Base-by-base conservation (phyloP, 2,329 filamentous ascomycete species). In the Fusarium newnesense region DNA sequence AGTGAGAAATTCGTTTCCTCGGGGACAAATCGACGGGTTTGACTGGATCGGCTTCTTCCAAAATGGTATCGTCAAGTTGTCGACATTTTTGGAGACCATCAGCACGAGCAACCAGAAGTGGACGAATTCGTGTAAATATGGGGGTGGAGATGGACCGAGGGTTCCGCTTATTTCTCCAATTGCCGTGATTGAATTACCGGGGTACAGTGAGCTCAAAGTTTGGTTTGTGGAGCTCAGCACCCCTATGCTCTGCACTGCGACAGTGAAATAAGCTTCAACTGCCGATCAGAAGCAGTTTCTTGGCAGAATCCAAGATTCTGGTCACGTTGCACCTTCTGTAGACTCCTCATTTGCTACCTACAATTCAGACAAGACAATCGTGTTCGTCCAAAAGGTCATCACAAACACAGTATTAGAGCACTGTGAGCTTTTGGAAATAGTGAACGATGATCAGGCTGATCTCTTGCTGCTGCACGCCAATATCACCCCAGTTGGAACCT, bases 171-270 rank as follows among this genome's bases (percentile, higher is more conserved):
- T 60, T 70, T 69, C 59, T 57, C 60, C 67, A 70, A 70, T 61
- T 70, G 68, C 67, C 67, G 68, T 60, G 54, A 66, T 70, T 70
- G 19, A 47, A 61, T 67, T 56, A 71, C 61, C 40, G 56, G 61
- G 68, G 67, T 70, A 54, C 12, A 40, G n/a, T 40, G 32, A 59
- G 24, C 42, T 24, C 42, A 59, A 59, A 36, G 56, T 59, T 59
- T 50, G 32, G 56, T 18, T 58, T 26, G 56, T 50, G 56, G 54
- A 36, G 42, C 30, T 34, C 24, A 12, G 36, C n/a, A 26, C 39
- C 12, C 26, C 26, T 30, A 42, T 24, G 26, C 26, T 32, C 34
- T 37, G n/a, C 32, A 49, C 32, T 19, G 9, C n/a, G 24, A 21
- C 49, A 24, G 30, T 61, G n/a, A 11, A 43, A 40, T 19, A 24